Evolutionary conservation across 2,329 filamentous ascomycete species (phyloP).

Genomic region (Epichloe brachyelytri): DNA sequence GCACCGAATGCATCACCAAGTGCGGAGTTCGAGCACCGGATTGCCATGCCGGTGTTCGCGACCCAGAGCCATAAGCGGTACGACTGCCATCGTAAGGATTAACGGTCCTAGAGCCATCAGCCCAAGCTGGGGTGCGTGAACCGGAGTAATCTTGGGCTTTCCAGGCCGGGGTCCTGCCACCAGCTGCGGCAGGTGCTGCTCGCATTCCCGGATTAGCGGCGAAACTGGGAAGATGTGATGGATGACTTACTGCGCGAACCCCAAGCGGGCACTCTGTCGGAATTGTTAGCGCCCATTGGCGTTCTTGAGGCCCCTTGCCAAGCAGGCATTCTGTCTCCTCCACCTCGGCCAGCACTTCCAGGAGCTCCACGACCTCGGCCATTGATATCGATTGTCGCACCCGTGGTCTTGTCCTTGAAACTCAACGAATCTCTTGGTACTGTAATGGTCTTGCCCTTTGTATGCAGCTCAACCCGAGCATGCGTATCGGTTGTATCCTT

Average conservation of each 20-base stretch:
- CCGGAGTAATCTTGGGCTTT: conserved; percentile 39
- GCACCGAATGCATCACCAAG: conserved; percentile 46
- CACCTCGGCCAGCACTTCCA: conserved; percentile 31
- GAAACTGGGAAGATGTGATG: neutral
- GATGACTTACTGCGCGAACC: conserved; percentile 50
- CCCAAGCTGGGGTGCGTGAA: conserved; percentile 58
- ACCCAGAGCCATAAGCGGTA: conserved; percentile 64
- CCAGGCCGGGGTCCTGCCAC: conserved; percentile 52
- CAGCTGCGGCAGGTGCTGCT: conserved; percentile 38
- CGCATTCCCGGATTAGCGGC: neutral
- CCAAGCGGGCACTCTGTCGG: conserved; percentile 67
- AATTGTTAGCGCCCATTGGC: conserved; percentile 45
- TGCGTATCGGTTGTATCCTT: conserved; percentile 83
- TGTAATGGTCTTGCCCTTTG: conserved; percentile 83
- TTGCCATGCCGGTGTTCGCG: conserved; percentile 65
- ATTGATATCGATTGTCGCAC: conserved; percentile 62
- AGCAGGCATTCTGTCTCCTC: conserved; percentile 33
- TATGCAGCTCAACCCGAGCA: conserved; percentile 84
- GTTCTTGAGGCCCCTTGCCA: conserved; percentile 59
- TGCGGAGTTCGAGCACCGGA: conserved; percentile 60
- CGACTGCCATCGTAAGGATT: conserved; percentile 62
- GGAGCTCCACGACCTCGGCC: conserved; percentile 33
- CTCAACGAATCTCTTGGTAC: conserved; percentile 70
- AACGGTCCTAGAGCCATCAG: conserved; percentile 52
- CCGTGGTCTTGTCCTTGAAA: conserved; percentile 75